Conservation (phyloP, 1,284 basidiomycete species). For the Fistulinella cinereoalba region DNA sequence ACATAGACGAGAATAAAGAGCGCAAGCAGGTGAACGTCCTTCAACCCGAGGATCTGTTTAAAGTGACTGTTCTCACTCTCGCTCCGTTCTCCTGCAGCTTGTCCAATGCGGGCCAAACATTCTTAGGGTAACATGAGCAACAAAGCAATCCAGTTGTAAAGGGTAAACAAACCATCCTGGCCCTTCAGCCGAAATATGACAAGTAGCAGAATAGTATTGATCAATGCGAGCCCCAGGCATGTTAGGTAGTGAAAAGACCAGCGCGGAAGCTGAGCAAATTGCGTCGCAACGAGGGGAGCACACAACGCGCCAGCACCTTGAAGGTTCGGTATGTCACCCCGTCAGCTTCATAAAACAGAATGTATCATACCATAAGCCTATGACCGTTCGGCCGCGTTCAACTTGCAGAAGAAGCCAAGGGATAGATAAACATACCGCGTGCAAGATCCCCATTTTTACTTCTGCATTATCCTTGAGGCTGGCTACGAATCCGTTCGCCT, state of each 20-base stretch:
- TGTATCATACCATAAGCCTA: conserved; percentile 35
- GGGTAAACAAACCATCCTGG: conserved; percentile 46
- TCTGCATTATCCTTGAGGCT: conserved; percentile 30
- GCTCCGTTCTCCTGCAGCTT: conserved; percentile 26
- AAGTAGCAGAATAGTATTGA: conserved; percentile 44
- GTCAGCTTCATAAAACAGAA: not conserved
- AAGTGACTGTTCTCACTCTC: conserved; percentile 40
- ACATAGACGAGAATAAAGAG: conserved; percentile 58
- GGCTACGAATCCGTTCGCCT: conserved; percentile 34
- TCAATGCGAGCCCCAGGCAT: conserved; percentile 53
- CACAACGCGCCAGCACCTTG: conserved; percentile 57
- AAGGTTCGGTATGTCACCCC: not conserved
- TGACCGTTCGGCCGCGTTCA: not conserved
- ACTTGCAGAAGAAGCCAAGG: not conserved
- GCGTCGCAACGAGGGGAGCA: conserved; percentile 61
- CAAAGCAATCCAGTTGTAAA: not conserved
- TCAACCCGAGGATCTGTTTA: conserved; percentile 47
- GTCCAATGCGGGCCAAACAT: conserved; percentile 34
- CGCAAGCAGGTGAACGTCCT: conserved; percentile 51
- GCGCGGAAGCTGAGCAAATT: conserved; percentile 48
- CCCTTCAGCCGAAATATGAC: conserved; percentile 52
- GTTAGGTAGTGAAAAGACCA: conserved; percentile 68
- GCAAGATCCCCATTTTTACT: conserved; percentile 32
- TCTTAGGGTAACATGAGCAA: conserved; percentile 19
- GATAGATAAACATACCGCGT: conserved; percentile 19